Percentiles rank a stretch among this genome's conserved stretches.
Conservation (phyloP, 176 grass and related monocot species). For the Alloteropsis semialata region DNA sequence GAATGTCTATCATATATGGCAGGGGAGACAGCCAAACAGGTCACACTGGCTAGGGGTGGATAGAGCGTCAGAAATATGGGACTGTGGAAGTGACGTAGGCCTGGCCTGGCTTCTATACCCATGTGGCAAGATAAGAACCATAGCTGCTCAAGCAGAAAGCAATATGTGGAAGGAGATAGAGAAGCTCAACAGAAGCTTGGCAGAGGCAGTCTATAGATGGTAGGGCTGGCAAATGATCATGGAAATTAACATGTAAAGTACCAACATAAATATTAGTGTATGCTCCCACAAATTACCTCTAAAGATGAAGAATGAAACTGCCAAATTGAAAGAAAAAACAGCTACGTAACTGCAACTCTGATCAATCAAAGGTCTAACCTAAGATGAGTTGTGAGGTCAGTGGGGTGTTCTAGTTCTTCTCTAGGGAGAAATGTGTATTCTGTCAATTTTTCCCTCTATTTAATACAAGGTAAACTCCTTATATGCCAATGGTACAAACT, state of each 20-base stretch:
- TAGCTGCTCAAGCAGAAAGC: conserved; percentile 21
- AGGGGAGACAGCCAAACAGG: no score
- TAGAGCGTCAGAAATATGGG: not conserved
- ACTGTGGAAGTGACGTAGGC: conserved; percentile 2
- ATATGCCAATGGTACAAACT: no score
- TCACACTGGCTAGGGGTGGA: conserved; percentile 5
- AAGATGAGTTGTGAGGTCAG: no score
- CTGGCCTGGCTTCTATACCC: not conserved
- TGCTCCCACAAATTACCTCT: not conserved
- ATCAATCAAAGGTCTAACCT: not conserved
- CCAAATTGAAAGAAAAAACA: not conserved
- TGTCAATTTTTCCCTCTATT: no score
- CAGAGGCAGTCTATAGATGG: not conserved
- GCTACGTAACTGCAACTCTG: not conserved
- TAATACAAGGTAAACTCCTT: no score
- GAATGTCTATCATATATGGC: not conserved
- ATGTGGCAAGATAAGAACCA: conserved; percentile 1
- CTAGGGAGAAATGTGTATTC: no score
- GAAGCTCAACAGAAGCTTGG: not conserved
- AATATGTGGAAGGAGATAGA: conserved; percentile 2
- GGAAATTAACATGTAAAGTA: conserved; percentile 8
- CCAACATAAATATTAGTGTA: not conserved
- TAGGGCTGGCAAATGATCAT: not conserved
- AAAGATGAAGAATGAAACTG: not conserved
- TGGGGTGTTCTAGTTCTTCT: no score